Percentiles rank a stretch among this genome's conserved stretches.
These are phyloP conservation scores for Nannizzia gypsea DNA, from an alignment of 2,329 filamentous ascomycete genomes.

Conservation along the genomic window DNA sequence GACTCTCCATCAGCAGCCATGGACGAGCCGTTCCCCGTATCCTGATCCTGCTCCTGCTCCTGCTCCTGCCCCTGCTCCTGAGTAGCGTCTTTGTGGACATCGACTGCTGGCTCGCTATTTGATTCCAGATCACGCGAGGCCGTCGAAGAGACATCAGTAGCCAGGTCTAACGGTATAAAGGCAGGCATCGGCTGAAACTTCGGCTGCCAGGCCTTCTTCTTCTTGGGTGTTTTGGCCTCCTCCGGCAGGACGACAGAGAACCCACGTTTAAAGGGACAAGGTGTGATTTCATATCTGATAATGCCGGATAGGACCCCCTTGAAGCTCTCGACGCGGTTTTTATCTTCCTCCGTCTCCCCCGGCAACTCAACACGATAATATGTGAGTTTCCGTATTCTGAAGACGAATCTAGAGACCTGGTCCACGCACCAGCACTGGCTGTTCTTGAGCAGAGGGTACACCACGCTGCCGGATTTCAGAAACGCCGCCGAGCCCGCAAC, in stretches of 20 bases:
- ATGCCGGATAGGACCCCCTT: conserved; percentile 59
- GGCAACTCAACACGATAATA: conserved; percentile 89
- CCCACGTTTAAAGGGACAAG: conserved; percentile 68
- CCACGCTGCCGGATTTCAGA: conserved; percentile 67
- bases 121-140: conserved; percentile 1
- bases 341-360: conserved; percentile 50
- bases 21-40: not conserved
- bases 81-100: not conserved
- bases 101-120: not conserved
- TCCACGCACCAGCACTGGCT: conserved; percentile 93
- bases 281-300: conserved; percentile 75
- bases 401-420: conserved; percentile 69
- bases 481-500: conserved; percentile 79
- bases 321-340: conserved; percentile 52
- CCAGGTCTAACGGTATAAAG: conserved; percentile 8
- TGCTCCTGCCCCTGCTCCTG: not conserved
- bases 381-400: conserved; percentile 68
- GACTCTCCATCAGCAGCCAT: not conserved
- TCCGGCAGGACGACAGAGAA: conserved; percentile 67
- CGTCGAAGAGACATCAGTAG: not conserved
- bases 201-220: conserved; percentile 58
- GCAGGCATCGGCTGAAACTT: conserved; percentile 24
- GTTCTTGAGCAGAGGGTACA: conserved; percentile 77
- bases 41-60: not conserved
- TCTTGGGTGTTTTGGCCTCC: conserved; percentile 51